Base-by-base conservation (phyloP, 208 protist genomes). In the Perkinsela sp. region DNA sequence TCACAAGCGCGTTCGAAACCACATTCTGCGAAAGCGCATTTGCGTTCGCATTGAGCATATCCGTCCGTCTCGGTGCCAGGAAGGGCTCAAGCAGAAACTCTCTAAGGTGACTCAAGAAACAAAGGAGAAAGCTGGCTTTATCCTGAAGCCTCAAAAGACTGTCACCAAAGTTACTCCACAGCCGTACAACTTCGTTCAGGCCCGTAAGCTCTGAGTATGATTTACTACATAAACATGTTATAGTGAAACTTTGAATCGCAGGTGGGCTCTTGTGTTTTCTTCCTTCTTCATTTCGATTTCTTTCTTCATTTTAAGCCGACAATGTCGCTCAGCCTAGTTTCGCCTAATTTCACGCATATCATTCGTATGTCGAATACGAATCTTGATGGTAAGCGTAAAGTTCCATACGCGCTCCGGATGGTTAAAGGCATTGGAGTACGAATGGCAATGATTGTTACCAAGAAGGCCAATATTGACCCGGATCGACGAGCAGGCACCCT, bases 351-450 rank as follows among this genome's bases (percentile, higher is more conserved):
- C 83, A 92, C 97, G 83, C 94, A 99, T 85, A 97, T 99, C 74
- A 85, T 99, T 76, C 96, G 97, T 98, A 85, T 99, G 57, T 85
- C 98, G 74, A 98, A 98, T 88, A 99, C 97, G 72, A 99, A 99
- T 86, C 80, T 99, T 76, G 94, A 98, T 72, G 97, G 88, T 71
- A 93, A 87, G 74, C 80, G 85, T 76, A 98, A 98, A 90, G 81
- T 98, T 31, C 78, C 93, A 69, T 98, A 95, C 75, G 95, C 95
- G 72, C 80, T 99, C 67, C 95, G 92, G 75, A 84, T 89, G 77
- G 95, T 99, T 82, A 97, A 96, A 85, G 97, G 97, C 92, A 78
- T 98, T 73, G 97, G 97, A 85, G 93, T 96, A 78, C 92, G 97
- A 77, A 98, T 98, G 74, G 85, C 96, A 31, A 96, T 92, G 81